Conservation (phyloP, 2,329 filamentous ascomycete genomes). For the Zasmidium citrigriseum region DNA sequence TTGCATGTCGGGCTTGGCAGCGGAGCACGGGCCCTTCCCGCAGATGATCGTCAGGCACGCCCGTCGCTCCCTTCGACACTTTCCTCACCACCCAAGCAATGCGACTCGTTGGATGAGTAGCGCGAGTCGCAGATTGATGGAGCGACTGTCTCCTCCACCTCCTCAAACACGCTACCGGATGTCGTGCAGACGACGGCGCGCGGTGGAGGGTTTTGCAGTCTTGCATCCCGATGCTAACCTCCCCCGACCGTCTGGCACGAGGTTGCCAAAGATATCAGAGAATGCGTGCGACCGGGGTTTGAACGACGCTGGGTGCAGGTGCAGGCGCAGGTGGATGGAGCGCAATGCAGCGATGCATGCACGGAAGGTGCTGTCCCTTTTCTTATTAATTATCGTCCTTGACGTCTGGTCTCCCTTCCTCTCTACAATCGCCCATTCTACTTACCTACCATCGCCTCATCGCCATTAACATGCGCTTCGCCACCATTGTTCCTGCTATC, state of each 20-base stretch:
- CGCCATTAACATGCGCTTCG: slow-evolving; percentile 9
- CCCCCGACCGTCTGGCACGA: slow-evolving; percentile 10
- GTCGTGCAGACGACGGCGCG: background rate
- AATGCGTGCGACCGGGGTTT: slow-evolving; percentile 2
- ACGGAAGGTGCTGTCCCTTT: background rate
- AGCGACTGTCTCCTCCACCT: background rate
- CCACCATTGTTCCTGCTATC: slow-evolving; percentile 9
- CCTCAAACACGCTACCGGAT: background rate
- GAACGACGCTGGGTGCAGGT: background rate
- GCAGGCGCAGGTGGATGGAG: slow-evolving; percentile 7
- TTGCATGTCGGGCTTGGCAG: slow-evolving; percentile 3
- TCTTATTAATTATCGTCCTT: background rate
- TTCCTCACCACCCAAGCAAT: background rate
- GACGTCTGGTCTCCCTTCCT: background rate
- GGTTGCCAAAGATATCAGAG: slow-evolving; percentile 8
- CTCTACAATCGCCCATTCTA: background rate
- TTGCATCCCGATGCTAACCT: slow-evolving; percentile 7
- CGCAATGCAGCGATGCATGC: slow-evolving; percentile 7
- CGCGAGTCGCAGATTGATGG: slow-evolving; percentile 1
- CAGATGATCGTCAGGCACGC: slow-evolving; percentile 3
- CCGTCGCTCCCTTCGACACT: background rate
- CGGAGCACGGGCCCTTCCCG: background rate
- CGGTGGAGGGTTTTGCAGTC: background rate
- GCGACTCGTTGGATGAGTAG: background rate
- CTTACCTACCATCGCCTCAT: background rate